Evolutionary conservation across 2,329 filamentous ascomycete genomes (phyloP), one percentile per base, ranked within the genome.

Genomic region (Fusarium continuum): DNA sequence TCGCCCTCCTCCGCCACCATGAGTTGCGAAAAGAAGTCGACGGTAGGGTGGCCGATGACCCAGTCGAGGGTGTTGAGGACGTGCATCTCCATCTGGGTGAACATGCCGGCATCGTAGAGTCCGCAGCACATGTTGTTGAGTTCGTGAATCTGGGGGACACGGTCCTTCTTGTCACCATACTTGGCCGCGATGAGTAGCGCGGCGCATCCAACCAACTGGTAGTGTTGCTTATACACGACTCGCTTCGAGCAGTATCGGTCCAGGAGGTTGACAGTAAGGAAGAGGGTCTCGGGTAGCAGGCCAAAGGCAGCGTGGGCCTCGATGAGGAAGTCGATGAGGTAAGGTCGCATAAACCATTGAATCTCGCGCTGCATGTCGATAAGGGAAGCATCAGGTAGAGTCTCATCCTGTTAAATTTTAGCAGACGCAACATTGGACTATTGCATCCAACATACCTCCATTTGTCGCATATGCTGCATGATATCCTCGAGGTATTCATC

Each of bases 51-150:
- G 51, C 95, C 95, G 68, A 99, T 91, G 68, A 90, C 88, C 95
- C 95, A 99, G 76, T 96, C 92, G 57, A 99, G 86, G 2, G 95
- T 99, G 80, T 97, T 96, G 70, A 99, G 85, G 31, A 99, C 94
- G 77, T 99, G 95, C 93, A 96, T 98, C 81, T 99, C 95, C 95
- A 99, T 99, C 79, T 99, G 95, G 10, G 93, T 94, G 80, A 99
- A 99, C 95, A 99, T 99, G 80, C 97, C 94, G 44, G 97, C 93
- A 72, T 99, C 95, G 79, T 99, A 99, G 32, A 98, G 85, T 31
- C 91, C 93, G 80, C 95, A 98, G 85, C 95, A 99, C 95, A 99
- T 98, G 69, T 94, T 96, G 85, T 97, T 97, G 66, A 99, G 84
- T 77, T 99, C 95, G 75, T 92, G 89, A 75, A 99, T 96, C 66